Conservation (phyloP, 768 basidiomycete species). For the Termitomyces heimii region DNA sequence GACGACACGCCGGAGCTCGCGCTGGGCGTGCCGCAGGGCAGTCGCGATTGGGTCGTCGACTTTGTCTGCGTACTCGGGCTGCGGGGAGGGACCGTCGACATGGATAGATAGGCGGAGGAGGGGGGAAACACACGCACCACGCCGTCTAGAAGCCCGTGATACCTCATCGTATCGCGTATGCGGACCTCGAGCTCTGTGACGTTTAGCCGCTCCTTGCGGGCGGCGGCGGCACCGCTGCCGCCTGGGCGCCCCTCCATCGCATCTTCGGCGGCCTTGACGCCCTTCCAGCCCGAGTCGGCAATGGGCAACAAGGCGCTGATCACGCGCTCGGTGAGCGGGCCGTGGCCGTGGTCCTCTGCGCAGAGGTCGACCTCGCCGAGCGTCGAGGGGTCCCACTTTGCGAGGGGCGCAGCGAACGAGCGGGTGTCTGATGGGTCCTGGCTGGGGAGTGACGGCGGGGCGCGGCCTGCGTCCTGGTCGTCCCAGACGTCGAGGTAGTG, state of each 20-base stretch:
- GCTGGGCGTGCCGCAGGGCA: slow-evolving; percentile 84
- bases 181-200: slow-evolving; percentile 75
- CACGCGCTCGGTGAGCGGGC: slow-evolving; percentile 81
- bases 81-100: neutral
- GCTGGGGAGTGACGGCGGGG: slow-evolving; percentile 20
- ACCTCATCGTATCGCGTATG: slow-evolving; percentile 71
- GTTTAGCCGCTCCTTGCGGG: slow-evolving; percentile 68
- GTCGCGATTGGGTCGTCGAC: slow-evolving; percentile 95
- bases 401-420: slow-evolving; percentile 43
- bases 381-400: slow-evolving; percentile 82
- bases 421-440: slow-evolving; percentile 23
- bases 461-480: slow-evolving; percentile 69
- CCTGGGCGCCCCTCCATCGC: slow-evolving; percentile 82
- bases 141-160: slow-evolving; percentile 62
- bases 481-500: slow-evolving; percentile 94
- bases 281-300: slow-evolving; percentile 66
- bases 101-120: neutral
- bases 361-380: slow-evolving; percentile 65
- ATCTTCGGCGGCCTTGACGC: slow-evolving; percentile 79
- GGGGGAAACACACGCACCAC: slow-evolving; percentile 47
- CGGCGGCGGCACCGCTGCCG: slow-evolving; percentile 73
- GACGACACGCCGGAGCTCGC: slow-evolving; percentile 69
- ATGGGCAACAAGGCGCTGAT: slow-evolving; percentile 70
- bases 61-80: slow-evolving; percentile 72
- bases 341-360: slow-evolving; percentile 77